phyloP scores from a whole-genome alignment of 805 yeast species.

The Tetrapisispora namnaoensis region DNA sequence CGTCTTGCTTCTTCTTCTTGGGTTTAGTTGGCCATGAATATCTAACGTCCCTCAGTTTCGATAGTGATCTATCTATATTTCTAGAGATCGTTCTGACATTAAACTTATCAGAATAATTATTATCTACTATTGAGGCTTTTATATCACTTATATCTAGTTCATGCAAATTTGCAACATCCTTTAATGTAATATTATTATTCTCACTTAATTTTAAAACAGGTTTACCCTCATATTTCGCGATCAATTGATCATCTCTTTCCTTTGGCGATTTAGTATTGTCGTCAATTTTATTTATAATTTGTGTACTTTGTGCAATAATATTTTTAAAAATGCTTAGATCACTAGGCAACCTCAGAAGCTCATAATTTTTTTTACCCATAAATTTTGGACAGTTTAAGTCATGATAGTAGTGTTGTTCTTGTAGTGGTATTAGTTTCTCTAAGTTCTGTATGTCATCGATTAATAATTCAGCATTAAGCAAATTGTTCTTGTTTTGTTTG shows the following conservation, averaged over 20 bases:
- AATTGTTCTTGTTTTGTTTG: background rate
- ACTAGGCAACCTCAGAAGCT: slow-evolving; percentile 15
- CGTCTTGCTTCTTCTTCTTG: background rate
- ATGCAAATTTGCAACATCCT: slow-evolving; percentile 14
- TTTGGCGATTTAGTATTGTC: background rate
- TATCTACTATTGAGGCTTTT: slow-evolving; percentile 9
- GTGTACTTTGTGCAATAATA: slow-evolving; percentile 6
- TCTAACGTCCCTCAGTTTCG: background rate
- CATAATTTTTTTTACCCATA: slow-evolving; percentile 12
- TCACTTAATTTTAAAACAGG: background rate
- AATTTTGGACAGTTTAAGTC: slow-evolving; percentile 12
- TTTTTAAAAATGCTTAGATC: slow-evolving; percentile 8
- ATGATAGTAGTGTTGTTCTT: slow-evolving; percentile 11
- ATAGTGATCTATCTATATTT: slow-evolving; percentile 15
- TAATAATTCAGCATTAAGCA: background rate
- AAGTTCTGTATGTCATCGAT: background rate
- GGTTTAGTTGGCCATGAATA: slow-evolving; percentile 2
- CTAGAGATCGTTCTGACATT: slow-evolving; percentile 15
- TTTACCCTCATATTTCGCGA: background rate
- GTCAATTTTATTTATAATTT: slow-evolving; percentile 1
- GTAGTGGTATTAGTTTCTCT: slow-evolving; percentile 7
- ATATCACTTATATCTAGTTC: slow-evolving; percentile 17
- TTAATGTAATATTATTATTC: slow-evolving; percentile 2
- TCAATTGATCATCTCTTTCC: background rate
- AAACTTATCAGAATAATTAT: slow-evolving; percentile 5